Percentiles rank a stretch among this genome's conserved stretches.
Evolutionary conservation across 2,329 filamentous ascomycete genomes (phyloP).

Genomic region (Xylaria sp.): DNA sequence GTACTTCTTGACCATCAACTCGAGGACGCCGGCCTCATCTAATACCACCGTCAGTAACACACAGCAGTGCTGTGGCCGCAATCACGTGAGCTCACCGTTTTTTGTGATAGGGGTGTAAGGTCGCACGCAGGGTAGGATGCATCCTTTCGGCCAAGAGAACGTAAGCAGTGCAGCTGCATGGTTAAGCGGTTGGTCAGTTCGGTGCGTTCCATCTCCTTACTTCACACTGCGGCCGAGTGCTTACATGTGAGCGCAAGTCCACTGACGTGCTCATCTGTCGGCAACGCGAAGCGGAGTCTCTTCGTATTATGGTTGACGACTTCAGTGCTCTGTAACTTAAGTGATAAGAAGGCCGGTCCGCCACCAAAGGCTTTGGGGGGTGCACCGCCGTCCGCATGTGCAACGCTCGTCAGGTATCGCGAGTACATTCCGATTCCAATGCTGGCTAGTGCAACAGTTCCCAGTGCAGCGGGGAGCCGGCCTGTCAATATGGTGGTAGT

Average conservation of each 20-base stretch:
- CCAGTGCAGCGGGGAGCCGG: conserved; percentile 13
- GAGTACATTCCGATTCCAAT: conserved; percentile 36
- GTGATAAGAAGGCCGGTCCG: conserved; percentile 50
- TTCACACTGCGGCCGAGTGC: conserved; percentile 10
- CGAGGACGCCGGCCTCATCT: conserved; percentile 64
- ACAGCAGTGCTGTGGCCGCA: neutral
- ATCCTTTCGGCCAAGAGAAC: conserved; percentile 61
- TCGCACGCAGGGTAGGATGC: conserved; percentile 63
- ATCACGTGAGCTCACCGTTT: conserved; percentile 46
- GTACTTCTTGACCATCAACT: conserved; percentile 72
- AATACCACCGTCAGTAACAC: conserved; percentile 2
- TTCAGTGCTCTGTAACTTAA: conserved; percentile 58
- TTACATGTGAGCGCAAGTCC: conserved; percentile 58
- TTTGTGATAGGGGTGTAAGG: conserved; percentile 70
- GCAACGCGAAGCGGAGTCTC: conserved; percentile 60
- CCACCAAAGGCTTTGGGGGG: conserved; percentile 42
- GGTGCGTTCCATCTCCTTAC: neutral
- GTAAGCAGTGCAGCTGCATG: conserved; percentile 61
- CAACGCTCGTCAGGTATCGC: conserved; percentile 31
- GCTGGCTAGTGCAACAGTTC: conserved; percentile 28
- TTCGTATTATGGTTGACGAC: conserved; percentile 65
- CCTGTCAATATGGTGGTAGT: conserved; percentile 9
- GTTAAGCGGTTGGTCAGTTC: neutral
- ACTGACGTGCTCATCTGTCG: conserved; percentile 51
- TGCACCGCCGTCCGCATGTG: conserved; percentile 36